Conservation (phyloP, 2,329 filamentous ascomycete genomes). For the Macrophomina tecta region DNA sequence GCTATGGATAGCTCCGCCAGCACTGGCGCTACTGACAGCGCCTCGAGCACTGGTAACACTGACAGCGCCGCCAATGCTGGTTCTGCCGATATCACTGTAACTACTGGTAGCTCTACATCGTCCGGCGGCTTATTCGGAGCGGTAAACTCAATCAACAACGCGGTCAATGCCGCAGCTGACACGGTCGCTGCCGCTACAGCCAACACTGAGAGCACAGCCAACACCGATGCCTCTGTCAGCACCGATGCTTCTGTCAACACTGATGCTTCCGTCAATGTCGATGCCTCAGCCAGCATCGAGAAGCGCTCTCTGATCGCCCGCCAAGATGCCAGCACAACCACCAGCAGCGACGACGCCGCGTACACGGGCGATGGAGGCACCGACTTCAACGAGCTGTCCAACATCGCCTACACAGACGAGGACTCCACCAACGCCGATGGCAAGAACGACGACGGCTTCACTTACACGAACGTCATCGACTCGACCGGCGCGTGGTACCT, state of each 20-base stretch:
- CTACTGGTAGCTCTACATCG: background rate
- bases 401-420: background rate
- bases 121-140: background rate
- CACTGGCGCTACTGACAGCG: background rate
- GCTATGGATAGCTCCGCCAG: background rate
- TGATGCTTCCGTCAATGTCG: background rate
- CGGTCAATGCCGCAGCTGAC: background rate
- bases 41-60: too few species aligned
- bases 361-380: background rate
- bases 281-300: background rate
- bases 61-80: background rate
- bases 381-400: background rate
- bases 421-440: background rate
- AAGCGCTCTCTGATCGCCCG: background rate
- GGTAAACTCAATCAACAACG: background rate
- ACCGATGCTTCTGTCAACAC: background rate
- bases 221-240: background rate
- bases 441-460: background rate
- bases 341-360: background rate
- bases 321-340: background rate
- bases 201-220: background rate
- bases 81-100: background rate
- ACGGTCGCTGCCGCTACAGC: background rate
- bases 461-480: slow-evolving; percentile 9
- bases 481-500: slow-evolving; percentile 16